Evolutionary conservation across 179 eudicot species (phyloP), one percentile per base, ranked within the genome.

Genomic region (Carnegiea gigantea): DNA sequence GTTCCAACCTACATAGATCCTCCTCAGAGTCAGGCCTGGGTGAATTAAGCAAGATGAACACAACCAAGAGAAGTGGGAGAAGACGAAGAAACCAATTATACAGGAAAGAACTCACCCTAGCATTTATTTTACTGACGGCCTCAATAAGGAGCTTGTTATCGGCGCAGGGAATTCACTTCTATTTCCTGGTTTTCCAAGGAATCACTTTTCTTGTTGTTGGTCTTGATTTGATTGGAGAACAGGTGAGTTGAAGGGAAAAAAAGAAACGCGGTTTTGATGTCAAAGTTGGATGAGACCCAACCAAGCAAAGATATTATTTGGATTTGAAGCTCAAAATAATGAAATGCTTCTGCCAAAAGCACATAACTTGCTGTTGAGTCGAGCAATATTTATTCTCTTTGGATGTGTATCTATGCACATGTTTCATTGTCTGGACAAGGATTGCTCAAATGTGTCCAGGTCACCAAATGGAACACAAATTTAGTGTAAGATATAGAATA

Each of bases 121-220:
- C 89, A 40, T 84, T 86, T 49, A 86, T 86, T 46, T 86, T 86
- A 77, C 76, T 86, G 81, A 84, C 89, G 18, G 89, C 89, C 82
- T 84, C 89, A 21, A 83, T 86, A 12, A 79, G 89, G 77, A 86
- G 89, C 87, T 84, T 86, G 80, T 82, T 86, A 51, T 86, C 89
- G n/a, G 89, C 89, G 9, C 89, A 86, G 79, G 89, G 89, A 77
- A 81, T 86, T 77, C 89, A 86, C 79, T 86, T 86, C 74, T 86
- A 86, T 74, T 86, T 86, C 77, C 82, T 86, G 28, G n/a, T 86
- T 49, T 86, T 86, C 73, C 89, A 86, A 84, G 89, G 89, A 48
- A 86, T 86, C 62, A 79, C 89, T 73, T 86, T 86, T 81, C 83
- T 86, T 21, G 84, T 86, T 38, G 89, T 86, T 17, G 89, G 89